Evolutionary conservation across 148 eudicot species (phyloP), one percentile per base, ranked within the genome.

Genomic region (Chenopodium formosanum): DNA sequence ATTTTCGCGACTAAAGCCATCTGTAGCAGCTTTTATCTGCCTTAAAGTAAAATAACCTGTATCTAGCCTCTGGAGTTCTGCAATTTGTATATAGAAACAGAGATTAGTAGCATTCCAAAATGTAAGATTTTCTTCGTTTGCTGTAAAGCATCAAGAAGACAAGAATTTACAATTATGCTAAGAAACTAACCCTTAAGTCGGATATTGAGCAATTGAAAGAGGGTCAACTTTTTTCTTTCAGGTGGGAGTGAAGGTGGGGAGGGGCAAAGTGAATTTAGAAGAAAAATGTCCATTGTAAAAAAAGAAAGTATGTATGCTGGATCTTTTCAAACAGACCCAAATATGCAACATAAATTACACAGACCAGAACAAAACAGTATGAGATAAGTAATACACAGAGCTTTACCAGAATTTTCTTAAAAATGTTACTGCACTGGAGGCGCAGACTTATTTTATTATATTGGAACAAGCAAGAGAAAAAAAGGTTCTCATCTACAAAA

Each of bases 1-100:
- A 71, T 92, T 94, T 58, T 50, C 86, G 68, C 67, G 81, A 58
- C 86, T 90, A 44, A 94, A 94, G 86, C 91, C 87, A 66, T 81
- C 76, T 58, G 98, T 92, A 44, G 97, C 97, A 68, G 89, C 86
- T 85, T 92, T 92, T 23, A 94, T 90, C 84, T 94, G 95, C 85
- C 88, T 90, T 83, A 94, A 81, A 84, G 87, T 84, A 82, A 94
- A 94, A 82, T 90, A 90, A 32, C 97, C 94, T 44, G 91, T 89
- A 73, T 86, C 89, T 23, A 94, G 86, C 32, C 82, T 86, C 81
- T 78, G 89, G 37, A 92, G 88, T 83, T 94, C 98, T 94, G 84
- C 52, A 77, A 79, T 78, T 71, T 79, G 74, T 79, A 74, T 25
- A 34, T 70, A 60, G 58, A n/a, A 56, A 20, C 60, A 69, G 44